phyloP scores from a whole-genome alignment of 495 filamentous ascomycete genomes.

The Penicillium mononematosum region DNA sequence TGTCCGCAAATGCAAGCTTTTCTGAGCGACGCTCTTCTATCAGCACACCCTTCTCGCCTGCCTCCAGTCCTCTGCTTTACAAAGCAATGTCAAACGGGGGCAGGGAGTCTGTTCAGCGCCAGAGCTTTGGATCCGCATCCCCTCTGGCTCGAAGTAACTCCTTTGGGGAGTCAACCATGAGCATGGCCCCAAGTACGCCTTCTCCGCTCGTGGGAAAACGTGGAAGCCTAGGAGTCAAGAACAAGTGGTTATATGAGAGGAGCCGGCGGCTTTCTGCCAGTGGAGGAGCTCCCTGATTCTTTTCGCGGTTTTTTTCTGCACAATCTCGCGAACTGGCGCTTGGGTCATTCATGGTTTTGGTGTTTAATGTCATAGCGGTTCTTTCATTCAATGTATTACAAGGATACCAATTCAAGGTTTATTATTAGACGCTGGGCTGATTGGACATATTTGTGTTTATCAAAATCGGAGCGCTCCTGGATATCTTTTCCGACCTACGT shows the following conservation, averaged over 20 bases:
- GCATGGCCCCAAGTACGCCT: slow-evolving; percentile 57
- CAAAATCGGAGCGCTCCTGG: not conserved
- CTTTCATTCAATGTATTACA: slow-evolving; percentile 12
- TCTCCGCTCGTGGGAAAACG: slow-evolving; percentile 62
- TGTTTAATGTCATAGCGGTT: slow-evolving; percentile 7
- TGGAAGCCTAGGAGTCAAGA: slow-evolving; percentile 72
- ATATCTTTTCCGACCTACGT: not conserved
- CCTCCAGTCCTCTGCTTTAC: slow-evolving; percentile 65
- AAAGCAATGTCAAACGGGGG: slow-evolving; percentile 58
- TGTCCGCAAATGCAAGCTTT: slow-evolving; percentile 45
- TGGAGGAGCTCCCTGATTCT: slow-evolving; percentile 37
- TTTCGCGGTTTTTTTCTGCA: not conserved
- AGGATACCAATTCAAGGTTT: slow-evolving; percentile 9
- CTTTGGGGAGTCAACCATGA: slow-evolving; percentile 47
- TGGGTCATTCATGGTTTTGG: slow-evolving; percentile 15
- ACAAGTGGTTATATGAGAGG: slow-evolving; percentile 90
- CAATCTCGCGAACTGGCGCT: slow-evolving; percentile 5
- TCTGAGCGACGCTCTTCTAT: slow-evolving; percentile 40
- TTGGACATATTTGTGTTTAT: no score
- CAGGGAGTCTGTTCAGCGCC: slow-evolving; percentile 52
- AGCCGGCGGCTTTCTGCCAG: slow-evolving; percentile 45
- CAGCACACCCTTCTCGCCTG: slow-evolving; percentile 50
- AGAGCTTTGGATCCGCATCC: slow-evolving; percentile 58
- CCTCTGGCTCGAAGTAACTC: slow-evolving; percentile 45
- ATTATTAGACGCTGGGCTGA: not conserved